Base-by-base conservation (phyloP, 768 basidiomycete species). In the Termitomyces sp. region DNA sequence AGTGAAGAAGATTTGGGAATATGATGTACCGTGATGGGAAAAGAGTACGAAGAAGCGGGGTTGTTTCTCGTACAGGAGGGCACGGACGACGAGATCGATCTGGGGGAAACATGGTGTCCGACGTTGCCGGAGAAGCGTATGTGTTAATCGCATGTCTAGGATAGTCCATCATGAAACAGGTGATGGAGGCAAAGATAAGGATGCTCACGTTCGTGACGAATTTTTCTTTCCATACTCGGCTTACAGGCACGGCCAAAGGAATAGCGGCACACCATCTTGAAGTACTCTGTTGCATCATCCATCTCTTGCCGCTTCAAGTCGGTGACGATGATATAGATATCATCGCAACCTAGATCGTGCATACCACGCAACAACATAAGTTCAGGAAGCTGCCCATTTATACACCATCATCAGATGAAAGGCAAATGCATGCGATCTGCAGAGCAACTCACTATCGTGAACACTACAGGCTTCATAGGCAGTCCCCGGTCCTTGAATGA, bases 81-180 rank as follows among this genome's bases (percentile, higher is more conserved):
- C 87, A 39, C 88, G 86, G 54, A 90, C 77, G 36, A 84, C 83
- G 58, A 90, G 80, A 71, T 90, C 88, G 71, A 90, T 87, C 70
- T 90, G 88, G 5, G 88, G 88, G 69, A 90, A 89, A 69, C 88
- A 90, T 0, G 88, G 88, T 5, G 81, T 85, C n/a, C 88, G 81
- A 34, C 81, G 81, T 65, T 88, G 85, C 45, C 82, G 81, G 57
- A 83, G 79, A 53, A 90, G 76, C 10, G 82, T 81, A 65, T 88
- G 86, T 57, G 76, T 82, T 47, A 90, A 71, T 26, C 84, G 84
- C 79, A 88, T 87, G 69, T 90, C 79, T 80, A 58, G 22, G 34
- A 49, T 22, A 22, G n/a, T 33, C n/a, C 39, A 34, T 58, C 46
- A 58, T 55, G 15, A 28, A 29, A n/a, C 15, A n/a, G 8, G n/a